Percentiles rank a stretch among this genome's conserved stretches.
Evolutionary conservation across 2,329 filamentous ascomycete genomes (phyloP).

Genomic region (Trichoderma gracile): DNA sequence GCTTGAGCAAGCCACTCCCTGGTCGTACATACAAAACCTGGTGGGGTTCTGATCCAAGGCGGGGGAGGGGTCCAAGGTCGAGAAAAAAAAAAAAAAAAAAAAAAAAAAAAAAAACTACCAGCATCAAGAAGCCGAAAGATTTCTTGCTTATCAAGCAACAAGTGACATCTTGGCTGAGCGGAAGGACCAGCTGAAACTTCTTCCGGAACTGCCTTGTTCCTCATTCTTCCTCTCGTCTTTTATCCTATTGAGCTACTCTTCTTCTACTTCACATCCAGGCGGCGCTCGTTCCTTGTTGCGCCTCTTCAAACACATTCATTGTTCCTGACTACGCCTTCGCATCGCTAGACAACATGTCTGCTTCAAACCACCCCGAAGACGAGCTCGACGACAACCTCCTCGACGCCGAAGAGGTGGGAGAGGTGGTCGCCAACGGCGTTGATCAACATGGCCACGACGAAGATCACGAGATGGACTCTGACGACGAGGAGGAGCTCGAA

Average conservation of each 20-base stretch:
- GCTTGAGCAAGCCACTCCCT: neutral
- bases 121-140: conserved; percentile 25
- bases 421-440: conserved; percentile 67
- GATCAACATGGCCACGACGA: conserved; percentile 47
- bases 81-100: conserved; percentile 20
- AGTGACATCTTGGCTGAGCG: conserved; percentile 21
- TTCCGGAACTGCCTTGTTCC: neutral
- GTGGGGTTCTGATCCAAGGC: conserved; percentile 15
- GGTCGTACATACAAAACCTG: neutral
- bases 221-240: neutral
- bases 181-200: neutral
- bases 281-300: neutral
- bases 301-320: neutral
- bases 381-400: conserved; percentile 59
- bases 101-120: conserved; percentile 22
- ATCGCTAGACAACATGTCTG: conserved; percentile 34
- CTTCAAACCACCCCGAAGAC: conserved; percentile 35
- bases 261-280: neutral
- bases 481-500: conserved; percentile 70
- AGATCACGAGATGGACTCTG: conserved; percentile 71
- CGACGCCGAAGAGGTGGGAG: conserved; percentile 73
- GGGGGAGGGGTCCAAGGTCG: conserved; percentile 25
- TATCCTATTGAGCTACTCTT: neutral
- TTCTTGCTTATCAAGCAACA: conserved; percentile 27
- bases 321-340: neutral